phyloP scores from a whole-genome alignment of 2,329 filamentous ascomycete genomes.

The Fusarium mexicanum region DNA sequence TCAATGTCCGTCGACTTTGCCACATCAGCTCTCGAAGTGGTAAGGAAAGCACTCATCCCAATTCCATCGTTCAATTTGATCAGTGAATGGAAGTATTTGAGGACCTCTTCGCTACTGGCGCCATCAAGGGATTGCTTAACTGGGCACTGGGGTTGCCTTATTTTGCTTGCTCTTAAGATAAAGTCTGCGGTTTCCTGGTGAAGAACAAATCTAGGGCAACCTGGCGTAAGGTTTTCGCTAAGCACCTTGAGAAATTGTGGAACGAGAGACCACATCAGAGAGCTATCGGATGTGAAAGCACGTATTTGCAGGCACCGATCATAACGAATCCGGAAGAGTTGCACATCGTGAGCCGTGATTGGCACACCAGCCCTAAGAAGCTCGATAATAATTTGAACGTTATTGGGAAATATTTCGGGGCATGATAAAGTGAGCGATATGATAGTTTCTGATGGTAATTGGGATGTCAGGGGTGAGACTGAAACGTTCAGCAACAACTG shows the following conservation, averaged over 20 bases:
- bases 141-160: too few species aligned
- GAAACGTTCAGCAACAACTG: not conserved
- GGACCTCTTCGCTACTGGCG: not conserved
- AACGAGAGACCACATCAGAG: not conserved
- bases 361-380: not conserved
- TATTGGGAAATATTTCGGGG: accelerated
- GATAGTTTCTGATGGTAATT: not conserved
- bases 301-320: too few species aligned
- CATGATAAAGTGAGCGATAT: not conserved
- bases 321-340: not conserved
- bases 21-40: accelerated
- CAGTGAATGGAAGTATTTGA: not conserved
- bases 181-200: not conserved
- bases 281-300: not conserved
- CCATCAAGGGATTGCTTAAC: too few species aligned
- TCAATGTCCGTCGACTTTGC: not conserved
- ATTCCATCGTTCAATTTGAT: not conserved
- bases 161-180: not conserved
- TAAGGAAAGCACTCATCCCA: not conserved
- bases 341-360: not conserved
- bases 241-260: not conserved
- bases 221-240: not conserved
- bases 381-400: not conserved
- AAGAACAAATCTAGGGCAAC: not conserved
- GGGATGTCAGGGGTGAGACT: not conserved